Base-by-base conservation (phyloP, 208 protist genomes). In the Trypanosoma melophagium region DNA sequence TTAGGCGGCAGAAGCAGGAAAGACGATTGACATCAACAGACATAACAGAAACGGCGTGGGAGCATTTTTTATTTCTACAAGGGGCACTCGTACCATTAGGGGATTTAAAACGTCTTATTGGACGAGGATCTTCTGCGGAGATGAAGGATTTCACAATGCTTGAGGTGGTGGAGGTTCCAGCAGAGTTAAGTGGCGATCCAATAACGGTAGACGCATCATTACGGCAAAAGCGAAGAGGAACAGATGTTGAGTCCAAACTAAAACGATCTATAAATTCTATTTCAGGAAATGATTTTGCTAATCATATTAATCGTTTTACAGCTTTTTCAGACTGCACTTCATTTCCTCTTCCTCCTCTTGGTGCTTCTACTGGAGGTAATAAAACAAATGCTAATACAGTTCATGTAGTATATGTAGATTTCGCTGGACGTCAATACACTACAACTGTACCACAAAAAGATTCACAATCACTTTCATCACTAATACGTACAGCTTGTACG, bases 61-160 rank as follows among this genome's bases (percentile, higher is more conserved):
- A 63, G 22, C 66, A 71, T 41, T 81, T 84, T 63, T 68, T 79
- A 12, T 71, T 89, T 35, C 19, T 77, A 17, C 61, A 76, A 21
- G 76, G 74, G 35, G 69, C 74, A 31, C 59, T 89, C 7, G 58
- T 85, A 49, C 71, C 83, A 16, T 22, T 71, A 38, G 17, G 13
- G 0, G 66, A 74, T 50, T n/a, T n/a, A n/a, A n/a, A n/a, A n/a
- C n/a, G n/a, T n/a, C 67, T 89, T 60, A 44, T 59, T 51, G 69
- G 71, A 55, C 49, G 71, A 22, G n/a, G n/a, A n/a, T n/a, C n/a
- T n/a, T n/a, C n/a, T n/a, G n/a, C n/a, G n/a, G n/a, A n/a, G n/a
- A n/a, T n/a, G n/a, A n/a, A n/a, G n/a, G n/a, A n/a, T n/a, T 47
- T 10, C 21, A 12, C 40, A 44, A 55, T 66, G n/a, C 45, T 28